Evolutionary conservation across 805 yeast genomes (phyloP).

Genomic region (Ogataea paradorogensis): DNA sequence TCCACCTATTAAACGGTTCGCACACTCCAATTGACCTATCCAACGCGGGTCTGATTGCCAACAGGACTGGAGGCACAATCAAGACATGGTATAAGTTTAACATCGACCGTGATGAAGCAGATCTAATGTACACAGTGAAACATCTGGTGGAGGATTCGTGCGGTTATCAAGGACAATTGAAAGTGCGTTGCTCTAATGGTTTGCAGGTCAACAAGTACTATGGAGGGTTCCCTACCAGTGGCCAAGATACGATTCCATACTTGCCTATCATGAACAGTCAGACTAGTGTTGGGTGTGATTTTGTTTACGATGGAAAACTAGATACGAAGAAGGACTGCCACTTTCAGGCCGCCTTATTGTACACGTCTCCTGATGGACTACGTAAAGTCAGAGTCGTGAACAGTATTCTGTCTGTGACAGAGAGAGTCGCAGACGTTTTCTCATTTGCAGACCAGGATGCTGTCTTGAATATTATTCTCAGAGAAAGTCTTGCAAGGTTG

Average conservation of each 20-base stretch:
- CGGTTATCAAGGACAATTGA: slow-evolving; percentile 81
- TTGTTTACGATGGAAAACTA: slow-evolving; percentile 73
- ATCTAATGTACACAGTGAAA: slow-evolving; percentile 59
- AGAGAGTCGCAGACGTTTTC: slow-evolving; percentile 68
- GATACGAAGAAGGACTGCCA: slow-evolving; percentile 73
- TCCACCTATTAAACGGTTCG: slow-evolving; percentile 73
- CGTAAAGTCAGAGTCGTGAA: slow-evolving; percentile 88
- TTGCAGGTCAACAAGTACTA: slow-evolving; percentile 75
- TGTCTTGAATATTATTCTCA: slow-evolving; percentile 49
- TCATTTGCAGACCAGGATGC: slow-evolving; percentile 78
- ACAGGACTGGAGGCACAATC: slow-evolving; percentile 68
- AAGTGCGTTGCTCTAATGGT: slow-evolving; percentile 85
- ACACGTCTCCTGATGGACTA: slow-evolving; percentile 72
- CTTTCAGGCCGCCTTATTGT: slow-evolving; percentile 86
- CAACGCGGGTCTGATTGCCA: slow-evolving; percentile 62
- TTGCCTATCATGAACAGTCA: slow-evolving; percentile 64
- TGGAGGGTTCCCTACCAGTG: slow-evolving; percentile 48
- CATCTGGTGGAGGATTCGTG: slow-evolving; percentile 45
- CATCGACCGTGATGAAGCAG: slow-evolving; percentile 62
- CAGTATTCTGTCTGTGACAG: slow-evolving; percentile 75
- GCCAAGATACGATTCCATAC: slow-evolving; percentile 55
- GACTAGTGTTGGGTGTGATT: slow-evolving; percentile 65
- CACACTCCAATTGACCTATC: slow-evolving; percentile 64
- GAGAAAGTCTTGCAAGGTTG: slow-evolving; percentile 42
- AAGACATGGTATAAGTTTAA: slow-evolving; percentile 66